Evolutionary conservation across 108 stramenopile genomes (phyloP).

Genomic region (Fragilaria crotonensis): DNA sequence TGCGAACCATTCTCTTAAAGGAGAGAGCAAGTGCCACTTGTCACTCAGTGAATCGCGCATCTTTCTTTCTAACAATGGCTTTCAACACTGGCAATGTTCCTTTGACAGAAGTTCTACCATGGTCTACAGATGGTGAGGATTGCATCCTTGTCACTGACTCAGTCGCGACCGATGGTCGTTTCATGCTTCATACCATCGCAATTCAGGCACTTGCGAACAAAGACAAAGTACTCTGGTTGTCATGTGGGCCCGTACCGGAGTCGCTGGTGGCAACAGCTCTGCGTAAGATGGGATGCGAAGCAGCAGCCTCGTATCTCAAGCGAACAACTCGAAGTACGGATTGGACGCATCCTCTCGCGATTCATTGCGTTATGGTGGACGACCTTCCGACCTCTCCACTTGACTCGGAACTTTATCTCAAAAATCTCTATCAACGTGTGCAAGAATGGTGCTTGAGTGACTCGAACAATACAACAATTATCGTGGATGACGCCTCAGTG

Average conservation of each 20-base stretch:
- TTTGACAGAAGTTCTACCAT: constrained; percentile 28
- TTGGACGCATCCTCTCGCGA: neutral
- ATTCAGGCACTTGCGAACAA: neutral
- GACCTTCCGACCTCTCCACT: neutral
- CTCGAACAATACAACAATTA: constrained; percentile 20
- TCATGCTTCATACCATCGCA: constrained; percentile 24
- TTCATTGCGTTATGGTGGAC: neutral
- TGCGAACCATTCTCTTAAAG: no score
- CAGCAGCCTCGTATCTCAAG: constrained; percentile 14
- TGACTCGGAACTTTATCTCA: constrained; percentile 22
- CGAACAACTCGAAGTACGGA: no score
- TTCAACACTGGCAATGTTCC: no score
- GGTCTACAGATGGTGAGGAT: constrained; percentile 10
- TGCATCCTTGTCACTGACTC: constrained; percentile 36
- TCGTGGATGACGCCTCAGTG: constrained; percentile 60
- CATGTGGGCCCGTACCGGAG: constrained; percentile 19
- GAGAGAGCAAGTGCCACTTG: no score
- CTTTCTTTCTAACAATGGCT: no score
- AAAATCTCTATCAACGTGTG: constrained; percentile 16
- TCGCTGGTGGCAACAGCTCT: constrained; percentile 20
- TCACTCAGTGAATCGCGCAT: no score
- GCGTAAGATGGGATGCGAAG: constrained; percentile 36
- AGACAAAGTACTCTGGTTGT: constrained; percentile 26
- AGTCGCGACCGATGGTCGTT: constrained; percentile 38
- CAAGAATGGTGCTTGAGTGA: constrained; percentile 13